Base-by-base conservation (phyloP, 108 stramenopile species). In the Mayamaea pseudoterrestris region DNA sequence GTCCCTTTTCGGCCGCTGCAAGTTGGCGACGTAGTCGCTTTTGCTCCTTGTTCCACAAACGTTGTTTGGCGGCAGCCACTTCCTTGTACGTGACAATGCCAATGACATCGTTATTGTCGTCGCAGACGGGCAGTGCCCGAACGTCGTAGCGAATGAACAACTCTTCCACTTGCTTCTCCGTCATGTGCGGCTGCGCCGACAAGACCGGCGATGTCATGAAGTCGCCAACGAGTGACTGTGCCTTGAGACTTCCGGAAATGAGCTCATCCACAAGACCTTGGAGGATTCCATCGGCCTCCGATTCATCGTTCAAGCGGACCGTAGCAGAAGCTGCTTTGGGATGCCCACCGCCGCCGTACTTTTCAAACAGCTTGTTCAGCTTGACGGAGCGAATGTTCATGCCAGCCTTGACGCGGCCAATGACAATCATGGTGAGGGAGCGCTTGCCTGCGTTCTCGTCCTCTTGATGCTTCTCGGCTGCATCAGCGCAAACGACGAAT, bases 61-160 rank as follows among this genome's bases (percentile, higher is more conserved):
- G 69, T 79, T 86, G 74, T 55, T 79, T 76, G 14, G 83, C 89
- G 37, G 81, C 81, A 16, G 89, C 69, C 2, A 91, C 80, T 60
- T 91, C 83, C 54, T 91, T 91, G 72, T 83, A 91, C 5, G 83
- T 83, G 12, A 91, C 89, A 30, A 91, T 35, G 11, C 83, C 83
- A 55, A 91, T 80, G 14, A 91, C 80, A 14, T 78, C 51, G 44
- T 83, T 77, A 27, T 80, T 53, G 13, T 80, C 76, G 51, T 91
- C 71, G n/a, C 83, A 76, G 18, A 91, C 89, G 6, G 89, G 89
- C 46, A 91, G 58, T n/a, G 89, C 80, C 32, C 89, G 72, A 12
- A 91, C 81, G 39, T 83, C 81, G 48, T 81, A 79, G 14, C 83
- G 76, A 44, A 66, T 69, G 45, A 91, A 86, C 35, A 91, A 46